phyloP scores from a whole-genome alignment of 768 basidiomycete species.

The Coprinellus micaceus region DNA sequence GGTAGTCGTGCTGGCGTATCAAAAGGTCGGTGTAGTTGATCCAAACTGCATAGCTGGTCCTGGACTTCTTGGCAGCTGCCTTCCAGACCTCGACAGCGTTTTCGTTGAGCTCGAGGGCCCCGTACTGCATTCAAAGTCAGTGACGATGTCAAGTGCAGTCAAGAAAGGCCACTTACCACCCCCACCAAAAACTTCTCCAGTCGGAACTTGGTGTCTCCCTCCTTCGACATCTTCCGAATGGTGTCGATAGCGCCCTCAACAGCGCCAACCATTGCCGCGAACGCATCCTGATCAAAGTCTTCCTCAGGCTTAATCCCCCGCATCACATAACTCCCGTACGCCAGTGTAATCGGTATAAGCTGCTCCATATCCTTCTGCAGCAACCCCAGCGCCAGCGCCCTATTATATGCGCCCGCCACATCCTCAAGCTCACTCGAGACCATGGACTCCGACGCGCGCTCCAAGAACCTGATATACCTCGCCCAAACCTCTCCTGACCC shows the following conservation, averaged over 20 bases:
- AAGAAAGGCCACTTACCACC: constrained; percentile 46
- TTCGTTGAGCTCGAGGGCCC: constrained; percentile 44
- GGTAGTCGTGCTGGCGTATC: constrained; percentile 53
- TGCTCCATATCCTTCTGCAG: constrained; percentile 62
- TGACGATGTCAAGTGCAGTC: neutral
- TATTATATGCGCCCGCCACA: constrained; percentile 34
- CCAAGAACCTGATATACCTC: constrained; percentile 66
- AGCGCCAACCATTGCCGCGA: constrained; percentile 51
- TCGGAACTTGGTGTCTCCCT: constrained; percentile 72
- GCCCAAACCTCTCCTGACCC: constrained; percentile 78
- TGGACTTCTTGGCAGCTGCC: constrained; percentile 60
- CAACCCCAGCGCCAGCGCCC: constrained; percentile 52
- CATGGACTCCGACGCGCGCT: constrained; percentile 34
- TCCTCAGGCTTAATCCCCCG: constrained; percentile 44
- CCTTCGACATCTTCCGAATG: constrained; percentile 57
- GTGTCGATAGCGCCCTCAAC: constrained; percentile 62
- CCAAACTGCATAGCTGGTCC: constrained; percentile 75
- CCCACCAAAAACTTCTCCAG: constrained; percentile 81
- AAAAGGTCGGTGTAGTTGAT: constrained; percentile 68
- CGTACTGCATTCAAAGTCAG: constrained; percentile 38
- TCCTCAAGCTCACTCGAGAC: constrained; percentile 28
- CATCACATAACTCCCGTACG: constrained; percentile 63
- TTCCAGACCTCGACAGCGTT: constrained; percentile 62
- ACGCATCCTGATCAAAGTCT: constrained; percentile 45
- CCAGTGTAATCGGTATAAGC: constrained; percentile 58